Evolutionary conservation across 129 eudicot species (phyloP).

Genomic region (Centaurea solstitialis): DNA sequence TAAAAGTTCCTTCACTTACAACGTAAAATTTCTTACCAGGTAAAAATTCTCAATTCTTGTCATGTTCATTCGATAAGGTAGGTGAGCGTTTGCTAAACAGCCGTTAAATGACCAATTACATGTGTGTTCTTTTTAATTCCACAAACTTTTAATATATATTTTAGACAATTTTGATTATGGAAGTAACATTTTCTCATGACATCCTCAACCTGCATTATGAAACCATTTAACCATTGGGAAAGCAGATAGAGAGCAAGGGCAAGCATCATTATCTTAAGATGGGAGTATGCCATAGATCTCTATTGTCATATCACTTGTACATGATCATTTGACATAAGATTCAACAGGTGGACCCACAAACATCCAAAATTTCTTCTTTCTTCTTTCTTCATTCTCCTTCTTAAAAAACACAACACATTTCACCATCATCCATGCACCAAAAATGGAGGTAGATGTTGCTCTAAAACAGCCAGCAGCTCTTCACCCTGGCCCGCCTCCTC

Average conservation of each 20-base stretch:
- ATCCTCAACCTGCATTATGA: no score
- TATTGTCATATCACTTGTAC: slow-evolving; percentile 43
- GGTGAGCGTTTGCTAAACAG: no score
- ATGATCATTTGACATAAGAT: slow-evolving; percentile 43
- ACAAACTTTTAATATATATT: no score
- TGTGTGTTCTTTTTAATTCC: no score
- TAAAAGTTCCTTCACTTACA: no score
- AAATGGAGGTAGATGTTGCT: slow-evolving; percentile 88
- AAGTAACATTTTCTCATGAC: no score
- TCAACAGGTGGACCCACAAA: slow-evolving; percentile 32
- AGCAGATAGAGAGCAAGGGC: neutral
- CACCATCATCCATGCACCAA: slow-evolving; percentile 40
- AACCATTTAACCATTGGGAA: neutral
- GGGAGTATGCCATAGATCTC: slow-evolving; percentile 25
- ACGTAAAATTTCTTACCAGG: no score
- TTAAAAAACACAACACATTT: slow-evolving; percentile 43
- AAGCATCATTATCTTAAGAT: neutral
- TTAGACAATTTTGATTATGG: no score
- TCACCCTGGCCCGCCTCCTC: slow-evolving; percentile 63
- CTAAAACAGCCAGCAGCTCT: slow-evolving; percentile 79
- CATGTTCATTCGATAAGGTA: no score
- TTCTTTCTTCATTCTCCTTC: neutral
- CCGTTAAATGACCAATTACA: no score
- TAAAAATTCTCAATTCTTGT: no score
- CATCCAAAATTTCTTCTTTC: slow-evolving; percentile 38